Base-by-base conservation (phyloP, 352 stramenopile genomes). In the Globisporangium emineosum region DNA sequence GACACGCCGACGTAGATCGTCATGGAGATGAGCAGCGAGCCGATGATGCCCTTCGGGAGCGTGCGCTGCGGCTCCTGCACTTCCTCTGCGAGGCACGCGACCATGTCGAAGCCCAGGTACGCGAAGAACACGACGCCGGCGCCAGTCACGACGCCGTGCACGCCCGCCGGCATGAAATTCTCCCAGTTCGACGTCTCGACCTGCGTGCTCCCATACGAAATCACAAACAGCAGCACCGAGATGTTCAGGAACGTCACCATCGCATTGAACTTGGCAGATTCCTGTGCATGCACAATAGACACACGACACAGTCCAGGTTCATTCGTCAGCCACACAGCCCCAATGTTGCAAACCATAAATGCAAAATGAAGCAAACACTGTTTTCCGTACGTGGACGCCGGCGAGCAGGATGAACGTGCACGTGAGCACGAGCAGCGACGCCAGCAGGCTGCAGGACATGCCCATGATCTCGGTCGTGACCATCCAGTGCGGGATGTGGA, bases 21-120 rank as follows among this genome's bases (percentile, higher is more conserved):
- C 67, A 96, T 95, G 5, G 90, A 97, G 57, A 97, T 96, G 25
- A 96, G 62, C 2, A 98, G 73, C 5, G 88, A 97, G 25, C 88
- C 89, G 60, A 98, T 94, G 61, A 98, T 98, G 29, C 90, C 93
- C 49, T 96, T 94, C 2, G 92, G 93, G 37, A 98, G 73, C 43
- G 95, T 96, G 27, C 72, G 79, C 64, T 97, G 90, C 4, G 92
- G 92, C 54, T 97, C 78, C 23, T 94, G 76, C 2, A 97, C 91
- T 70, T 98, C 93, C 66, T 97, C 92, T 0, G 89, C 90, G 27
- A 97, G 77, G 70, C 89, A 97, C 6, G 90, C 86, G 27, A 98
- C 91, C 89, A 97, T 97, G 64, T 98, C 93, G 71, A 98, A 98
- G 33, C 91, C 91, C 40, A 97, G 71, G 65, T 96, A 97, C 21